Base-by-base conservation (phyloP, 2,329 filamentous ascomycete genomes). In the Sarocladium oryzae region DNA sequence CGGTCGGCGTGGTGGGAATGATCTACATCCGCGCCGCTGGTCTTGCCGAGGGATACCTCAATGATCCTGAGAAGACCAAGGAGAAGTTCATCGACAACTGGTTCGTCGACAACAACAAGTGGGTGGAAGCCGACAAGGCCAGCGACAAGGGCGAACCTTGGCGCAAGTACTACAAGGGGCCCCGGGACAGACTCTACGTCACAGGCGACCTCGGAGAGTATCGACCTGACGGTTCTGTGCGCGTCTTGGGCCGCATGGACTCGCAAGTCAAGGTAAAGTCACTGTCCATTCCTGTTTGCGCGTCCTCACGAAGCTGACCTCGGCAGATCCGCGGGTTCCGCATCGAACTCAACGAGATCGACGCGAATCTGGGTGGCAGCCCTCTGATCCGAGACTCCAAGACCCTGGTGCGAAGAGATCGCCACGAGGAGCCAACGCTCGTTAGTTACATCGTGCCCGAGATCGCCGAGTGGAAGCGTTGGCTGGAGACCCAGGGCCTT, bases 251-350 rank as follows among this genome's bases (percentile, higher is more conserved):
- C 20, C 79, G 93, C 53, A 84, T 83, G 21, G 92, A 97, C 62
- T 80, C 86, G 58, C 92, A 97, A 65, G 88, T 96, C 72, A 99
- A 97, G n/a, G n/a, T n/a, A n/a, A n/a, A n/a, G n/a, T n/a, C n/a
- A n/a, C n/a, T n/a, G n/a, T n/a, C n/a, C n/a, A n/a, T n/a, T n/a
- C n/a, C n/a, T n/a, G n/a, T n/a, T n/a, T n/a, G n/a, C n/a, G n/a
- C n/a, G n/a, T n/a, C n/a, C n/a, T n/a, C n/a, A n/a, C n/a, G n/a
- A n/a, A n/a, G n/a, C n/a, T n/a, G n/a, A n/a, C n/a, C n/a, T n/a
- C n/a, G n/a, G n/a, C n/a, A n/a, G 75, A 92, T 97, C 57, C 86
- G 93, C 54, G 92, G 92, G 1, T 97, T 96, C 76, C 80, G 92
- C 55, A 95, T 99, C 58, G 93, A 99, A 70, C 82, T 97, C 41